phyloP scores from a whole-genome alignment of 306 rosid genomes.

The Styphnolobium japonicum region DNA sequence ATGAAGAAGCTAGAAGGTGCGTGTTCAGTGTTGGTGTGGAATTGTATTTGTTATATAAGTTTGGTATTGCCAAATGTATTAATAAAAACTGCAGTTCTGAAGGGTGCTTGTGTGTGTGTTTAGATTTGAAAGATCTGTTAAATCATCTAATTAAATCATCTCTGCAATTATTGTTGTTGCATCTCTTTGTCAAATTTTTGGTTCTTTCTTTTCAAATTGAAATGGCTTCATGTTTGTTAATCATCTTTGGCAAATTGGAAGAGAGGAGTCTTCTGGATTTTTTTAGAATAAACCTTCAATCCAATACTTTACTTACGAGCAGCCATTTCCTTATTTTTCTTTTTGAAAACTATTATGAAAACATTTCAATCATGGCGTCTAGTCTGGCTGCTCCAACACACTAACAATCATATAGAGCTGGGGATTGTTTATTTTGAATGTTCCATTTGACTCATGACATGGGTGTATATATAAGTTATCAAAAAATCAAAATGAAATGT shows the following conservation, averaged over 20 bases:
- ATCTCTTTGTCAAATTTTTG: not conserved
- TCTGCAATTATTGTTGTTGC: not conserved
- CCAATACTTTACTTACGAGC: not conserved
- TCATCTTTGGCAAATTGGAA: not conserved
- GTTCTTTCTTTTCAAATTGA: not conserved
- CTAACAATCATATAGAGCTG: not conserved
- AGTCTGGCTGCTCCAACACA: not conserved
- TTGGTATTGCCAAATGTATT: not conserved
- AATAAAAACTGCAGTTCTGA: not conserved
- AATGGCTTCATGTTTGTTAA: not conserved
- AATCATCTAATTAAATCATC: not conserved
- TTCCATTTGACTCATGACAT: not conserved
- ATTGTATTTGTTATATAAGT: not conserved
- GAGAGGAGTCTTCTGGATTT: not conserved
- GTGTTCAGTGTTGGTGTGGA: conserved; percentile 12
- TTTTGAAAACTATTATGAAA: not conserved
- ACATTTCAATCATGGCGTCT: not conserved
- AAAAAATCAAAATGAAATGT: not conserved
- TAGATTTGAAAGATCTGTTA: not conserved
- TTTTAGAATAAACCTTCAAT: not conserved
- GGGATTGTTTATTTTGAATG: not conserved
- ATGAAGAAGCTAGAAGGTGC: conserved; percentile 96
- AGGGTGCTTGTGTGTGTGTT: not conserved
- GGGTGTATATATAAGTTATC: not conserved
- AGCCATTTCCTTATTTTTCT: not conserved